A percentile compares a stretch with the other conserved stretches of the same genome.
These are phyloP conservation scores for Closterium sp. DNA, from an alignment of 139 green algal genomes.

Conservation along the genomic window DNA sequence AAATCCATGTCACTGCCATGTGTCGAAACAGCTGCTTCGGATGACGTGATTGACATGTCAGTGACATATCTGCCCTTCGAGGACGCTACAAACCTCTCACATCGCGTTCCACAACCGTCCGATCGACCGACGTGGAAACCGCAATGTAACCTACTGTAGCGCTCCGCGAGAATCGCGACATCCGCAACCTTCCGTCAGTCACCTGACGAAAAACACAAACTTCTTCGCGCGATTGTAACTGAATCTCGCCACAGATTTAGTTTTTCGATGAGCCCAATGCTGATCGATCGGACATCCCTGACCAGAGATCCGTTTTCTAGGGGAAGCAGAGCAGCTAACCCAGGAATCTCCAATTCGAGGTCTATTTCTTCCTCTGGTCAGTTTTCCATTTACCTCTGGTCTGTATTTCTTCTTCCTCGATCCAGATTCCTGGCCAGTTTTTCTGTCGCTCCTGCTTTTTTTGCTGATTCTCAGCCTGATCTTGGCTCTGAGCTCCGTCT, in stretches of 20 bases:
- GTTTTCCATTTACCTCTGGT: too few species aligned
- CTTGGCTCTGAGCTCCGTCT: too few species aligned
- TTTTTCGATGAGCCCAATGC: not conserved
- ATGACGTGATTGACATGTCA: not conserved
- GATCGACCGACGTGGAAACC: not conserved
- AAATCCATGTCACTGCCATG: not conserved
- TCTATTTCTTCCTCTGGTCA: not conserved
- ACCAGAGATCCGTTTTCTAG: not conserved
- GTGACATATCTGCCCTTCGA: not conserved
- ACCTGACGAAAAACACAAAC: not conserved
- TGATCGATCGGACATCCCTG: not conserved
- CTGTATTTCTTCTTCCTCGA: not conserved
- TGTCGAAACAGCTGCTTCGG: not conserved
- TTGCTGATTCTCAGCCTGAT: not conserved
- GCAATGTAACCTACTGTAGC: not conserved
- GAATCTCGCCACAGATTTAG: not conserved
- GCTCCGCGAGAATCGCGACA: not conserved
- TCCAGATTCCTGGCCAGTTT: not conserved
- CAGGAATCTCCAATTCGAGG: not conserved
- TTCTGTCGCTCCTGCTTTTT: not conserved
- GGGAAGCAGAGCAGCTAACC: not conserved
- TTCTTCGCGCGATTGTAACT: not conserved
- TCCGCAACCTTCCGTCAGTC: too few species aligned
- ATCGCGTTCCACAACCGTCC: not conserved
- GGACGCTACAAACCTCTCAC: not conserved